These are phyloP conservation scores for Malus orientalis DNA, from an alignment of 306 rosid genomes.

Conservation along the genomic window DNA sequence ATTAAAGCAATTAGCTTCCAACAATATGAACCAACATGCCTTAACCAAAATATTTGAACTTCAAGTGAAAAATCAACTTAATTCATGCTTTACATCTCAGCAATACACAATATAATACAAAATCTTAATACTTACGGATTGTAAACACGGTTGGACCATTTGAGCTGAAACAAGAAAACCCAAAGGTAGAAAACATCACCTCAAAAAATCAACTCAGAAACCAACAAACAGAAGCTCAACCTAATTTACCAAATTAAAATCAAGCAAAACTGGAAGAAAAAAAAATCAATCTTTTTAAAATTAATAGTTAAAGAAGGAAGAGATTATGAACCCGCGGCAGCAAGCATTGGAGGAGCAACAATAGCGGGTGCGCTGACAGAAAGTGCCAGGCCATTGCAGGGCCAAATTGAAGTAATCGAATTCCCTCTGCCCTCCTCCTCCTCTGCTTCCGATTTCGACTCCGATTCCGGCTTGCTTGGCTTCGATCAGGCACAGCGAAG, in stretches of 20 bases:
- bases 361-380: constrained; percentile 35
- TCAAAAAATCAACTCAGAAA: background rate
- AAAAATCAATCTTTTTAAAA: background rate
- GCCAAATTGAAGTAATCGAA: constrained; percentile 82
- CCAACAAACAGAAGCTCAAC: background rate
- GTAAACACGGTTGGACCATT: constrained; percentile 63
- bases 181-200: background rate
- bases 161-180: constrained; percentile 41
- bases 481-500: background rate
- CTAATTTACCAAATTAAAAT: background rate
- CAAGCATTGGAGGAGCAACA: constrained; percentile 81
- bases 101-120: background rate
- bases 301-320: background rate
- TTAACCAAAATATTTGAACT: background rate
- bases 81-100: background rate
- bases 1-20: background rate
- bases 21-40: background rate
- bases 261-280: background rate
- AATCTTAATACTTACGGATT: constrained; percentile 71
- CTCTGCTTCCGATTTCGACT: constrained; percentile 3
- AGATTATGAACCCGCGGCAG: constrained; percentile 55
- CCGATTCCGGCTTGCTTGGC: constrained; percentile 6
- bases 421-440: constrained; percentile 40
- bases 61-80: background rate
- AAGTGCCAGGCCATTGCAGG: constrained; percentile 83